Evolutionary conservation across 2,329 filamentous ascomycete genomes (phyloP).

Genomic region (Thelonectria olida): DNA sequence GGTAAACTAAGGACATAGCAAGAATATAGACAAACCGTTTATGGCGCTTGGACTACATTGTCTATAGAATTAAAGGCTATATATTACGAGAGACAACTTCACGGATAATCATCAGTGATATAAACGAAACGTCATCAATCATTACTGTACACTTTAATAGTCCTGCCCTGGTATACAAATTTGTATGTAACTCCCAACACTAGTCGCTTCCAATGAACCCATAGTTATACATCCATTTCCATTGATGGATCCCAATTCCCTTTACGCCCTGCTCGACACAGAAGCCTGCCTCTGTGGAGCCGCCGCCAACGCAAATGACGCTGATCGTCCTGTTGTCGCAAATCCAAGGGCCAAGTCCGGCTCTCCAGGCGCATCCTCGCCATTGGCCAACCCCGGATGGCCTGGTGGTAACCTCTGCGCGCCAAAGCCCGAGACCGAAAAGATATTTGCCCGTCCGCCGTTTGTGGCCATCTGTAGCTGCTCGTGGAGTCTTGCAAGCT

Average conservation of each 20-base stretch:
- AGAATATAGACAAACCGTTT: slow-evolving; percentile 60
- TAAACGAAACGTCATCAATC: background rate
- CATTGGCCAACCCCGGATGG: slow-evolving; percentile 56
- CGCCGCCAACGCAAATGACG: slow-evolving; percentile 55
- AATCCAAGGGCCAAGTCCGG: slow-evolving; percentile 56
- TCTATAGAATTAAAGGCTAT: no score
- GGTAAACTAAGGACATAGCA: background rate
- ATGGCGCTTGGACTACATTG: no score
- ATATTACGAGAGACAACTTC: no score
- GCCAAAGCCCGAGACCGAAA: slow-evolving; percentile 66
- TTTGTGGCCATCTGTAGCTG: slow-evolving; percentile 74
- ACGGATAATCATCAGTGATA: no score
- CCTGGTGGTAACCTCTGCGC: slow-evolving; percentile 63
- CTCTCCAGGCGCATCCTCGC: slow-evolving; percentile 68
- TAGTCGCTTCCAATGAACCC: background rate
- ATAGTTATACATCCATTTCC: background rate
- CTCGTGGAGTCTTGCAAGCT: slow-evolving; percentile 70
- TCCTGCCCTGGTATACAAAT: background rate
- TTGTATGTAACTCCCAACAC: no score
- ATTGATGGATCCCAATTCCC: background rate
- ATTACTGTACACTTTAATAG: background rate
- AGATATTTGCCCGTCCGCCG: slow-evolving; percentile 72
- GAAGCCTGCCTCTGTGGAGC: slow-evolving; percentile 56
- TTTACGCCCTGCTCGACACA: slow-evolving; percentile 57
- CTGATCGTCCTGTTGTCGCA: slow-evolving; percentile 48